Evolutionary conservation across 306 rosid genomes (phyloP).

Genomic region (Acacia crassicarpa): DNA sequence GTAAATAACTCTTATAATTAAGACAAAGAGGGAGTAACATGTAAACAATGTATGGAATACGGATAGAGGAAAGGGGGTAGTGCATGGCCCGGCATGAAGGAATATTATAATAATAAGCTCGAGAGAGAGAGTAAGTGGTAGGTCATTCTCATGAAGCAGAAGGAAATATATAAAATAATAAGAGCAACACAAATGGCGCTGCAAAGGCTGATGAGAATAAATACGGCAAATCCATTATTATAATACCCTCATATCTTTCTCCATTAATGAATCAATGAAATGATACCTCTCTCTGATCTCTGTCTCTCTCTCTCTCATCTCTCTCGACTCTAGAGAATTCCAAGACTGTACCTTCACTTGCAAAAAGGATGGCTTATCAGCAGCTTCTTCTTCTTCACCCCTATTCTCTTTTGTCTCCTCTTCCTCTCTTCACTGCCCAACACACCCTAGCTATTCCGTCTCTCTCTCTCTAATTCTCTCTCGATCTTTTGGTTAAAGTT

Average conservation of each 20-base stretch:
- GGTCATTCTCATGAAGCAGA: slow-evolving; percentile 19
- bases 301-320: neutral
- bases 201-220: slow-evolving; percentile 15
- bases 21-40: too few species aligned
- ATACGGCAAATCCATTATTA: slow-evolving; percentile 26
- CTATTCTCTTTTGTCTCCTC: slow-evolving; percentile 29
- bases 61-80: neutral
- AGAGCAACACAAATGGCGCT: neutral
- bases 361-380: neutral
- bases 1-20: too few species aligned
- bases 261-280: slow-evolving; percentile 5
- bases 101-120: neutral
- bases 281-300: neutral
- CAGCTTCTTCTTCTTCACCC: slow-evolving; percentile 34
- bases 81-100: neutral
- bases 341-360: slow-evolving; percentile 33
- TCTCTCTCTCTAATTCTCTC: neutral
- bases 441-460: neutral
- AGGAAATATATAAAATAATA: neutral
- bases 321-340: slow-evolving; percentile 12
- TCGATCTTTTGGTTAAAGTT: neutral
- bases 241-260: slow-evolving; percentile 2
- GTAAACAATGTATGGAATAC: too few species aligned
- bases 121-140: slow-evolving; percentile 4
- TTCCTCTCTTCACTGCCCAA: neutral